Conservation (phyloP, 805 yeast genomes). For the Blastobotrys chiropterorum region DNA sequence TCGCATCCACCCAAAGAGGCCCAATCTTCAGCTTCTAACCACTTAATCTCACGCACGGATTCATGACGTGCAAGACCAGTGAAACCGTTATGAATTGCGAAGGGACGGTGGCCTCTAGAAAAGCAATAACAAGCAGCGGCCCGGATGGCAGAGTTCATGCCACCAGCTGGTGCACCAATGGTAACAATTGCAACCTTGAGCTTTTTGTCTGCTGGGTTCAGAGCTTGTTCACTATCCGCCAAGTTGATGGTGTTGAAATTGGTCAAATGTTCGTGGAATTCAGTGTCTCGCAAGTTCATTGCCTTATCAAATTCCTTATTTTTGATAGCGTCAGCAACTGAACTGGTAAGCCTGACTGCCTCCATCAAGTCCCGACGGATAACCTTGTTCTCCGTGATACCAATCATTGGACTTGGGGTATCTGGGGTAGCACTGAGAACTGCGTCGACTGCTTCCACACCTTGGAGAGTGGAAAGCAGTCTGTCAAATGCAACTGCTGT, state of each 20-base stretch:
- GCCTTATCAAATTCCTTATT: slow-evolving; percentile 78
- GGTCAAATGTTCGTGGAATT: slow-evolving; percentile 71
- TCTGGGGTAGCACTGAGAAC: slow-evolving; percentile 82
- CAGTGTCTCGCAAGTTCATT: slow-evolving; percentile 79
- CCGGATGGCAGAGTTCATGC: slow-evolving; percentile 85
- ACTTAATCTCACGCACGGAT: slow-evolving; percentile 62
- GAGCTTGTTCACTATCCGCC: slow-evolving; percentile 56
- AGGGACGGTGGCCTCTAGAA: slow-evolving; percentile 85
- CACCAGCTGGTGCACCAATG: slow-evolving; percentile 97
- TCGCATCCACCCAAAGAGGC: slow-evolving; percentile 89
- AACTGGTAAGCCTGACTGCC: slow-evolving; percentile 78
- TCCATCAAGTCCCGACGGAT: slow-evolving; percentile 81
- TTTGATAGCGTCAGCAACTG: slow-evolving; percentile 85
- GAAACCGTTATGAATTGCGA: slow-evolving; percentile 90
- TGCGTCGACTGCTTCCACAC: slow-evolving; percentile 95
- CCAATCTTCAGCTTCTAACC: slow-evolving; percentile 90
- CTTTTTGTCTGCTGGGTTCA: slow-evolving; percentile 53
- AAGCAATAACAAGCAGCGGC: slow-evolving; percentile 88
- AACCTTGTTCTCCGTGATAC: slow-evolving; percentile 79
- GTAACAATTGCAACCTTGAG: slow-evolving; percentile 79
- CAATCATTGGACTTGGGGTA: slow-evolving; percentile 93
- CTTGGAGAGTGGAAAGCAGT: slow-evolving; percentile 87
- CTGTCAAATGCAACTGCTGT: slow-evolving; percentile 95
- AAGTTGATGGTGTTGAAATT: slow-evolving; percentile 68
- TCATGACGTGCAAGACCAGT: slow-evolving; percentile 88